phyloP scores from a whole-genome alignment of 164 flowering plant species.

The Vitis cinerea region DNA sequence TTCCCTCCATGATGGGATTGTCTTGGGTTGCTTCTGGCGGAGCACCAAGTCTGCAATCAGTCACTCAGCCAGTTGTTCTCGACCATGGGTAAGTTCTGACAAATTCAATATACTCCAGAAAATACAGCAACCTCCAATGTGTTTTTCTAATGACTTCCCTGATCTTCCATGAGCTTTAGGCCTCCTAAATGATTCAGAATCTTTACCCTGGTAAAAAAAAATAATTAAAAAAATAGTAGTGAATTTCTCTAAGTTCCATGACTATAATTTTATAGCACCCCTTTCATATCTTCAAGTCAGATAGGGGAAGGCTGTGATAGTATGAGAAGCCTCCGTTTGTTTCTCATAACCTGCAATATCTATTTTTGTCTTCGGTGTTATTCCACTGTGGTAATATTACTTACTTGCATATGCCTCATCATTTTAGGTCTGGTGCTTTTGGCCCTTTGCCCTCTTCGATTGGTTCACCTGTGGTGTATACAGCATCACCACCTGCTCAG shows the following conservation, averaged over 20 bases:
- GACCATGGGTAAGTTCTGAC: slow-evolving; percentile 5
- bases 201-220: no score
- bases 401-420: background rate
- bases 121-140: background rate
- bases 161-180: background rate
- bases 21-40: background rate
- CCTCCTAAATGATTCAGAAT: no score
- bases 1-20: background rate
- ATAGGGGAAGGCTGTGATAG: background rate
- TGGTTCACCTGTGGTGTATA: background rate
- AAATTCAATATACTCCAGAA: background rate
- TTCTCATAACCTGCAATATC: background rate
- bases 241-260: background rate
- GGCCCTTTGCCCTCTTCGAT: background rate
- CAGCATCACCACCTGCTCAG: slow-evolving; percentile 1
- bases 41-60: background rate
- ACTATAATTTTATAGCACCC: background rate
- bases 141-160: background rate
- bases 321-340: background rate
- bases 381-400: background rate
- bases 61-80: background rate
- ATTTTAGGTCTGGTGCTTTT: background rate
- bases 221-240: background rate
- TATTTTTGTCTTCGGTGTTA: background rate
- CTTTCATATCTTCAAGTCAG: background rate